Percentiles rank a stretch among this genome's conserved stretches.
Conservation (phyloP, 768 basidiomycete genomes). For the Kwoniella botswanensis region DNA sequence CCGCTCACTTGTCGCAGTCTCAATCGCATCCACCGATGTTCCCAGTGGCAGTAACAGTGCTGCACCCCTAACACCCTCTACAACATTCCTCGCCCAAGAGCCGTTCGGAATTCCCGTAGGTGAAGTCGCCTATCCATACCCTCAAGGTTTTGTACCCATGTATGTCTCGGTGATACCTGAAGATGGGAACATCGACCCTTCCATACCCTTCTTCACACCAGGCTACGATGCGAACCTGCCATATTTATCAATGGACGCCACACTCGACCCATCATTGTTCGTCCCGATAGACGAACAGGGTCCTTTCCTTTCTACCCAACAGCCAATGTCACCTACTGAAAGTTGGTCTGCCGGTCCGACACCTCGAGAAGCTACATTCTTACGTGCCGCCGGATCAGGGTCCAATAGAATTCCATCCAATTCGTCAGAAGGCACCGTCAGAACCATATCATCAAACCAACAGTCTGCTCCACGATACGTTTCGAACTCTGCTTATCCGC, state of each 20-base stretch:
- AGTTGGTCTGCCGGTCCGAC: constrained; percentile 21
- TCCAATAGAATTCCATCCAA: constrained; percentile 21
- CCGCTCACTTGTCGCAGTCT: background rate
- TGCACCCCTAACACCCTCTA: background rate
- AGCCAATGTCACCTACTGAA: constrained; percentile 35
- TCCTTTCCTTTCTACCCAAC: constrained; percentile 29
- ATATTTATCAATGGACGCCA: constrained; percentile 13
- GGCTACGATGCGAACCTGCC: constrained; percentile 13
- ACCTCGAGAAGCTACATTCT: constrained; percentile 28
- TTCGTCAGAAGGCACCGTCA: constrained; percentile 10
- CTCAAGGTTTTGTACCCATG: constrained; percentile 22
- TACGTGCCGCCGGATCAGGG: constrained; percentile 13
- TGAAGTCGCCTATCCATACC: constrained; percentile 6
- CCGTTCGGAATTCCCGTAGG: background rate
- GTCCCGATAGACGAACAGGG: constrained; percentile 19
- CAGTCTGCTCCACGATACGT: constrained; percentile 27
- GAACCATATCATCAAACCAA: constrained; percentile 12
- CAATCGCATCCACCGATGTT: background rate
- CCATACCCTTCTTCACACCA: constrained; percentile 13
- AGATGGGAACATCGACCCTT: constrained; percentile 15
- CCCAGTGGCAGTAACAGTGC: background rate
- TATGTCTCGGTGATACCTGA: constrained; percentile 19
- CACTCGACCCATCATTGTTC: constrained; percentile 5
- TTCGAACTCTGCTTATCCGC: constrained; percentile 33
- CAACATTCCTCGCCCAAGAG: background rate